Percentiles rank a stretch among this genome's conserved stretches.
Evolutionary conservation across 257 asterid genomes (phyloP).

Genomic region (Solanum megistacrolobum): DNA sequence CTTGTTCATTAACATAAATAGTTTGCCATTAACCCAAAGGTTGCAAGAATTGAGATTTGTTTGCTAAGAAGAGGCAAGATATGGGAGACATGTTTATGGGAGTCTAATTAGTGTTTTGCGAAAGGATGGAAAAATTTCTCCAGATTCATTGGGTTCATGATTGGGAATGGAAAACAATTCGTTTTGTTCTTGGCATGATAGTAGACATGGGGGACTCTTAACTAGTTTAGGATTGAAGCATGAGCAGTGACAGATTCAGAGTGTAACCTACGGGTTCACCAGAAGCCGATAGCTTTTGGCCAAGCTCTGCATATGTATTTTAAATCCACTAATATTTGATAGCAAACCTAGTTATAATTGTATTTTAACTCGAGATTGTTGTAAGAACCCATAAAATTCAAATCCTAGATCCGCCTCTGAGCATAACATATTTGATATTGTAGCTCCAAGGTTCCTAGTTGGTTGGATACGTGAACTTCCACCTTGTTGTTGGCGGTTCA

Average conservation of each 20-base stretch:
- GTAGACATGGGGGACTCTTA: neutral
- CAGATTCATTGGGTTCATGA: neutral
- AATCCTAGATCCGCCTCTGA: neutral
- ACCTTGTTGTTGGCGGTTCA: neutral
- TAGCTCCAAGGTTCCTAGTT: neutral
- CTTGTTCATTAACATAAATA: neutral
- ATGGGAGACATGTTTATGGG: neutral
- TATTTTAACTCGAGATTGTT: neutral
- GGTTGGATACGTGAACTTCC: neutral
- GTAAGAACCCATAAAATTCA: neutral
- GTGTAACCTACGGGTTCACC: neutral
- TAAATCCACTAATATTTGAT: neutral
- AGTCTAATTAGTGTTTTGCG: neutral
- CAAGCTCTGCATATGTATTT: neutral
- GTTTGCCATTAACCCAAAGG: neutral
- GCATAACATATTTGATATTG: neutral
- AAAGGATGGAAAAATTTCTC: neutral
- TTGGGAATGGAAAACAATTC: neutral
- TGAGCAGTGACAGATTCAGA: neutral
- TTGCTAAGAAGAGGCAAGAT: neutral
- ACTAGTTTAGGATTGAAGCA: neutral
- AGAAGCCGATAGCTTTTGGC: neutral
- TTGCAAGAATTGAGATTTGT: neutral
- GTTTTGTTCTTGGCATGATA: neutral
- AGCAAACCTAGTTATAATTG: neutral